Conservation (phyloP, 2,329 filamentous ascomycete species). For the Leptodontidium sp. region DNA sequence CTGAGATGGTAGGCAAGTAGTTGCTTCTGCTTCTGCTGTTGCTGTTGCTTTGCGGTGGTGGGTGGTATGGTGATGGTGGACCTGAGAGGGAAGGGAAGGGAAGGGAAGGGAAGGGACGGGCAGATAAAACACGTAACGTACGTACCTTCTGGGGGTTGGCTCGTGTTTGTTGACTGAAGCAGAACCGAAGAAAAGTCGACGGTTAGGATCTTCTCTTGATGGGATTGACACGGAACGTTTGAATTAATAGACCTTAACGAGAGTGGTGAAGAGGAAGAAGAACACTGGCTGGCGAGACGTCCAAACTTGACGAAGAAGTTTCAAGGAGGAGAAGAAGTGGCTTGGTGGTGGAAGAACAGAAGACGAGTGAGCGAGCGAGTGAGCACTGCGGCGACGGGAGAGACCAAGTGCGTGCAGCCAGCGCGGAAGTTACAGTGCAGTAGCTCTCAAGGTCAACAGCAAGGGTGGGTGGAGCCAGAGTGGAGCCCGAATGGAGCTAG, state of each 20-base stretch:
- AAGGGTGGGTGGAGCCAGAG: not conserved
- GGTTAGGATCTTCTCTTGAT: constrained; percentile 11
- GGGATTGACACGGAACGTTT: constrained; percentile 15
- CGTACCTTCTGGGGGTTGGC: constrained; percentile 26
- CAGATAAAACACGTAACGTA: constrained; percentile 31
- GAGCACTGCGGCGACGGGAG: too few species aligned
- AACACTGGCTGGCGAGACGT: constrained; percentile 30
- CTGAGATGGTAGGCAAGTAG: constrained; percentile 1
- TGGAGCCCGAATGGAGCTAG: not conserved
- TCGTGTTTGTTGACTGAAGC: constrained; percentile 30
- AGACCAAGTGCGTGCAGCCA: too few species aligned
- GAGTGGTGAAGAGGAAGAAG: constrained; percentile 39
- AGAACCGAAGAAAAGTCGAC: constrained; percentile 15
- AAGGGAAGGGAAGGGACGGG: not conserved
- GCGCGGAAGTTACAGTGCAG: not conserved
- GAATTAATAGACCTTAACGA: constrained; percentile 39
- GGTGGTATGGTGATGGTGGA: constrained; percentile 16
- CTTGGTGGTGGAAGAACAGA: constrained; percentile 17
- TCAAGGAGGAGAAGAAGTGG: constrained; percentile 33
- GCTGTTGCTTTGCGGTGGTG: constrained; percentile 4
- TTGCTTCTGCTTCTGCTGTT: constrained; percentile 16
- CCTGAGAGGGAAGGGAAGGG: constrained; percentile 13
- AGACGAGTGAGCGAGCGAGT: not conserved
- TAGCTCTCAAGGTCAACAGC: constrained; percentile 1
- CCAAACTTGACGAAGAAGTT: constrained; percentile 30